A percentile compares a stretch with the other conserved stretches of the same genome.
These are phyloP conservation scores for Diplosphaera chodatii DNA, from an alignment of 139 green algal species.

Conservation along the genomic window DNA sequence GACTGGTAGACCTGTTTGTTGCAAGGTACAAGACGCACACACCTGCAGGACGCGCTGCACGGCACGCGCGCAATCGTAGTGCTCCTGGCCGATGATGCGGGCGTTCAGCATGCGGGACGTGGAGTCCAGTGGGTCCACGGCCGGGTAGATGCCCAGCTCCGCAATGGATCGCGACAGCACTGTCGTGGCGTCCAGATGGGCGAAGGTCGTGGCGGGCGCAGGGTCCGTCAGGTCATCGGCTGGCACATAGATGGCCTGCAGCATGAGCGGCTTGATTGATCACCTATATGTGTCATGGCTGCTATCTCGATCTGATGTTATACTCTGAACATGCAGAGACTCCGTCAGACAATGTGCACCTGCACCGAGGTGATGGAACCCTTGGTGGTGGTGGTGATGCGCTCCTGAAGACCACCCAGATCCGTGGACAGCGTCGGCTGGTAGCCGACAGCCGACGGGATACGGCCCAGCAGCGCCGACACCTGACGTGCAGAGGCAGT, in stretches of 20 bases:
- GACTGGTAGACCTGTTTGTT: no score
- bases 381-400: slow-evolving; percentile 98
- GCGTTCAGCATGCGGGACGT: slow-evolving; percentile 96
- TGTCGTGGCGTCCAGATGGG: slow-evolving; percentile 97
- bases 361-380: slow-evolving; percentile 98
- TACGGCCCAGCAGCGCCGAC: slow-evolving; percentile 96
- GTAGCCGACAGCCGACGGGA: slow-evolving; percentile 99
- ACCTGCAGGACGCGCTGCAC: slow-evolving; percentile 97
- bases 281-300: no score
- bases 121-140: slow-evolving; percentile 98
- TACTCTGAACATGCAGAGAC: no score
- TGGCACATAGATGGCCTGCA: slow-evolving; percentile 97
- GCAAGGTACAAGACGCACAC: not conserved
- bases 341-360: slow-evolving; percentile 22
- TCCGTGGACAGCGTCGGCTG: slow-evolving; percentile 98
- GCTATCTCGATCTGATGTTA: no score
- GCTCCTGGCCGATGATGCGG: slow-evolving; percentile 90
- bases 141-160: slow-evolving; percentile 99
- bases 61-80: slow-evolving; percentile 89
- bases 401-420: slow-evolving; percentile 94
- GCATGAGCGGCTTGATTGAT: no score
- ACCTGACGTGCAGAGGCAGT: no score
- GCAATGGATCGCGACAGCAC: slow-evolving; percentile 97
- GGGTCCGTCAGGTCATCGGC: slow-evolving; percentile 98
- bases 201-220: slow-evolving; percentile 96